Base-by-base conservation (phyloP, 257 asterid genomes). In the Plectranthus barbatus region DNA sequence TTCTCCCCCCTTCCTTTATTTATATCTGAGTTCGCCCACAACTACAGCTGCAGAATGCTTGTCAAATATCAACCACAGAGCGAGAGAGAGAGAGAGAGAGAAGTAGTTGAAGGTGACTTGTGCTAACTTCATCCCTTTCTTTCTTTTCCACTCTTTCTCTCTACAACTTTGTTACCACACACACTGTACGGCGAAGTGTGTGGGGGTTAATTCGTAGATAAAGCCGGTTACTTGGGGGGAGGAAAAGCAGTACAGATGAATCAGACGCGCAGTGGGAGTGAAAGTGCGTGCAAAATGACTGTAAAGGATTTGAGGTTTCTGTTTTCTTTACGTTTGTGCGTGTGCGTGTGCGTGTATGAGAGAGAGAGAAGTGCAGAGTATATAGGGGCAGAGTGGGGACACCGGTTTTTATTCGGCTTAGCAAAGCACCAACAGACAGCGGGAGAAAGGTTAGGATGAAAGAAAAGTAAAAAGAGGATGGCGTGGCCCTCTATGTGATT, bases 381-480 rank as follows among this genome's bases (percentile, higher is more conserved):
- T 14, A 1, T 15, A 56, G 62, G 72, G 19, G 40, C 21, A 29
- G 45, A 24, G 83, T 76, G 91, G 91, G 95, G 84, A 69, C 85
- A 56, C 48, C 74, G 12, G 66, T 37, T 62, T 80, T 70, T 63
- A 71, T 74, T 81, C 75, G 66, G 67, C 65, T 66, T 54, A 65
- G 67, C 75, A 65, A 75, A 79, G 82, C 80, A 75, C 80, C 80
- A 70, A 66, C 81, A 76, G 64, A 72, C 76, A 72, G 66, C 70
- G 63, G 73, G 77, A 62, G 68, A 68, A 69, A 70, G 78, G 72
- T 68, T 31, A 68, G 84, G 80, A 71, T 56, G 64, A 41, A 23
- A 69, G 40, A 71, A 70, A 36, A 37, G 63, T 56, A 37, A 17
- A 54, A 64, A 51, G 56, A 60, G 63, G 67, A 60, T n/a, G 67